Evolutionary conservation across 2,329 filamentous ascomycete species (phyloP).

Genomic region (Pleochaeta shiraiana): DNA sequence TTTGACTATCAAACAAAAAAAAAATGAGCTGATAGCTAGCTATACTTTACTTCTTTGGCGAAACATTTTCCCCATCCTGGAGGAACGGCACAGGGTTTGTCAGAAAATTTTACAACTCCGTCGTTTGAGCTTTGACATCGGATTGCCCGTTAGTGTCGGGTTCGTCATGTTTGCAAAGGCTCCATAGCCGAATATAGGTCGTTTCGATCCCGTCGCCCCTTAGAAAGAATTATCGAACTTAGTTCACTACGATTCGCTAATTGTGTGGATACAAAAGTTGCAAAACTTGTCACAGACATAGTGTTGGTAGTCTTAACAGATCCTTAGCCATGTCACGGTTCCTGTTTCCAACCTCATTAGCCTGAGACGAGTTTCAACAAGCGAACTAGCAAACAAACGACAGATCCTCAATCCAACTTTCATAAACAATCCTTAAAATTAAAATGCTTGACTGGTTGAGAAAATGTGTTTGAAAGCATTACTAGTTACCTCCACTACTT

Average conservation of each 20-base stretch:
- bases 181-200: not conserved
- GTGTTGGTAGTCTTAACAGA: not conserved
- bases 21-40: no score
- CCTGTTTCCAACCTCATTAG: not conserved
- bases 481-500: no score
- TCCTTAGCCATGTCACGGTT: not conserved
- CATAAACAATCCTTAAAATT: no score
- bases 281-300: not conserved
- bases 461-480: no score
- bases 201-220: not conserved
- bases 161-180: not conserved
- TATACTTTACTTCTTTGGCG: not conserved
- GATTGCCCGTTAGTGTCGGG: not conserved
- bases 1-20: not conserved
- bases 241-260: not conserved
- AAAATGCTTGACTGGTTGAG: no score
- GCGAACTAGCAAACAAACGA: not conserved
- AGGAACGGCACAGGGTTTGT: not conserved
- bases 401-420: no score
- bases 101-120: not conserved
- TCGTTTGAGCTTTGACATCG: not conserved
- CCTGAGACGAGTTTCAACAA: not conserved
- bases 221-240: not conserved
- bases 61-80: not conserved
- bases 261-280: not conserved